Percentiles rank a stretch among this genome's conserved stretches.
Conservation (phyloP, 78 protist genomes). For the Tieghemostelium lacteum region DNA sequence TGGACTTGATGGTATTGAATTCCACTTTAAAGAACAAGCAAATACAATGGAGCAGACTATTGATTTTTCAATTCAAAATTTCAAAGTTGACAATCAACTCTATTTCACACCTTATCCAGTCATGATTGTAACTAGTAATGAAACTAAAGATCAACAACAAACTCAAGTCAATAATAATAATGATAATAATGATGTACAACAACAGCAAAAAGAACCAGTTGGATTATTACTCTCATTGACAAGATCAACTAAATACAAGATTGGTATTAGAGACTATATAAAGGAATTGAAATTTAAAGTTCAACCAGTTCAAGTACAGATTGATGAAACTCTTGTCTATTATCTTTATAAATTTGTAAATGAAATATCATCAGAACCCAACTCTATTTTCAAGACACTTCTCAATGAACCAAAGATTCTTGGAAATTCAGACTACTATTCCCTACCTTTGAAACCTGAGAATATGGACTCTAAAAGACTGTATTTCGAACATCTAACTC, state of each 20-base stretch:
- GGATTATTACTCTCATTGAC: slow-evolving; percentile 6
- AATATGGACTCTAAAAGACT: slow-evolving; percentile 53
- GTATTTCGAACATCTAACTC: slow-evolving; percentile 21
- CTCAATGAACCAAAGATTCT: neutral
- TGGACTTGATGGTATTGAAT: slow-evolving; percentile 8
- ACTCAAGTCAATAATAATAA: neutral
- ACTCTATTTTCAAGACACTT: too few species aligned
- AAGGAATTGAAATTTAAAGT: slow-evolving; percentile 38
- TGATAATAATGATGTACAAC: neutral
- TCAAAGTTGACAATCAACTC: slow-evolving; percentile 67
- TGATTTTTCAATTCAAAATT: slow-evolving; percentile 22
- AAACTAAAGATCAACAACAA: neutral
- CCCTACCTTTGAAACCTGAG: neutral
- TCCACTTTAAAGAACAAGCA: neutral
- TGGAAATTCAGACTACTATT: neutral
- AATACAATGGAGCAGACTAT: slow-evolving; percentile 42
- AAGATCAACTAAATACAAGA: slow-evolving; percentile 37
- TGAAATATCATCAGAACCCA: neutral
- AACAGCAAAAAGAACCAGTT: neutral
- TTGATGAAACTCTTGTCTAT: slow-evolving; percentile 42
- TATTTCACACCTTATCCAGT: slow-evolving; percentile 51
- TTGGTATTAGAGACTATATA: slow-evolving; percentile 65
- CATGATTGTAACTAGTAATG: slow-evolving; percentile 14
- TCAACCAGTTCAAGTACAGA: slow-evolving; percentile 40
- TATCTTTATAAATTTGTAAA: slow-evolving; percentile 7